Conservation (phyloP, 345 rosid genomes). For the sweet orange (Citrus sinensis) region DNA sequence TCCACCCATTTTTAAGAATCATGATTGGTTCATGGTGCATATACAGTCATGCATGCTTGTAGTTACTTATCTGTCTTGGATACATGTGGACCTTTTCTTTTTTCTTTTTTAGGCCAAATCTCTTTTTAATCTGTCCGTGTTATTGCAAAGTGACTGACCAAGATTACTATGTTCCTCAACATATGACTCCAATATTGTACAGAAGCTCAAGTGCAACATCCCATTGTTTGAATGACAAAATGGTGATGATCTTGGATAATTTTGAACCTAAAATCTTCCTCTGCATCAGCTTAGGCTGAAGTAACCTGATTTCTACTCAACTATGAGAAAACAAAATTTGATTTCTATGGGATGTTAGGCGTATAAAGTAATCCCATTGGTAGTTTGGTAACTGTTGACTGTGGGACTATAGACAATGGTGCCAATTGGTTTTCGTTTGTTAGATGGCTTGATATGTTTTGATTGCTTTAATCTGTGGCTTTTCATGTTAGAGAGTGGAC, state of each 20-base stretch:
- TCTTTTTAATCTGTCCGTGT: neutral
- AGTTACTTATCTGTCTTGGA: neutral
- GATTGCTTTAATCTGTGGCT: neutral
- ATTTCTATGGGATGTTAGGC: neutral
- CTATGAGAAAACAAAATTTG: neutral
- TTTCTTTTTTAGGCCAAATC: neutral
- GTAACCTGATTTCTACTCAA: neutral
- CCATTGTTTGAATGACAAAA: constrained; percentile 11
- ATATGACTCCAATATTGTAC: neutral
- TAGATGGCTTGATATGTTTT: neutral
- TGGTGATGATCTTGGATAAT: neutral
- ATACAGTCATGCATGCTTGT: constrained; percentile 1
- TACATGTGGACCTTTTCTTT: neutral
- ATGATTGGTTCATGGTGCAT: neutral
- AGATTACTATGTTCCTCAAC: neutral
- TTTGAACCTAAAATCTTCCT: neutral
- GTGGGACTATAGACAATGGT: neutral
- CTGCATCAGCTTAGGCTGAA: neutral
- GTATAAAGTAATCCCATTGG: neutral
- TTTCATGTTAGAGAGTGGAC: neutral
- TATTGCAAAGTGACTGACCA: neutral
- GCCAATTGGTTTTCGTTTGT: neutral
- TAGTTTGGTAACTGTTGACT: neutral
- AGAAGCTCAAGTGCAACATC: neutral
- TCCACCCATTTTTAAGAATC: constrained; percentile 1